Base-by-base conservation (phyloP, 1,139 yeast species). In the Zygosaccharomyces sapae region DNA sequence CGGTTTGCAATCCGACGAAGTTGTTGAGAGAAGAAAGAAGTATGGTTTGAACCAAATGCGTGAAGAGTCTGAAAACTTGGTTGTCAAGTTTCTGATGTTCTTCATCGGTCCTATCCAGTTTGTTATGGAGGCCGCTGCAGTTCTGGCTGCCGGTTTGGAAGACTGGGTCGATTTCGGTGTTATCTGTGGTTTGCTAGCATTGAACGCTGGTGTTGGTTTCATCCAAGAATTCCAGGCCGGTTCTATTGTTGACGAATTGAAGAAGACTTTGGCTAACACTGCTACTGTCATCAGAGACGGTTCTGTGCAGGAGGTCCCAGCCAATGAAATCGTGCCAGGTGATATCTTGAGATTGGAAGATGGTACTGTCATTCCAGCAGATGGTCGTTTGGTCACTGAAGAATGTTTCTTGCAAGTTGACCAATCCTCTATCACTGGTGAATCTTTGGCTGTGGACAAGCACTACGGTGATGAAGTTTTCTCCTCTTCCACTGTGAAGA, bases 141-240 rank as follows among this genome's bases (percentile, higher is more conserved):
- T 89, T 56, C 79, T 90, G 71, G 97, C 97, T 64, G 96, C 96
- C 58, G 97, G 97, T 84, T 80, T 90, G 66, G 94, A 88, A 75
- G 97, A 89, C 76, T 89, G 97, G 97, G 96, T 90, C 68, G 97
- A 89, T 80, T 89, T 89, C 77, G 97, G 97, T 81, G 97, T 89
- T 71, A 89, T 89, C 68, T 82, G 88, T 73, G 97, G 86, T 72
- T 76, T 89, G 65, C 77, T 89, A 63, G 66, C 84, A 70, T 81
- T 89, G 71, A 89, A 89, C 74, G 97, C 97, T 58, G 75, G 76
- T 63, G 97, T 89, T 70, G 97, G 97, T 80, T 90, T 89, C 82
- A 77, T 88, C 62, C 97, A 89, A 77, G 97, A 89, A 75, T 90
- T 77, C 84, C 95, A 88, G 77, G 96, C 96, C 60, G 96, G 95